phyloP scores from a whole-genome alignment of 2,329 filamentous ascomycete genomes.

The Colletotrichum sp. region DNA sequence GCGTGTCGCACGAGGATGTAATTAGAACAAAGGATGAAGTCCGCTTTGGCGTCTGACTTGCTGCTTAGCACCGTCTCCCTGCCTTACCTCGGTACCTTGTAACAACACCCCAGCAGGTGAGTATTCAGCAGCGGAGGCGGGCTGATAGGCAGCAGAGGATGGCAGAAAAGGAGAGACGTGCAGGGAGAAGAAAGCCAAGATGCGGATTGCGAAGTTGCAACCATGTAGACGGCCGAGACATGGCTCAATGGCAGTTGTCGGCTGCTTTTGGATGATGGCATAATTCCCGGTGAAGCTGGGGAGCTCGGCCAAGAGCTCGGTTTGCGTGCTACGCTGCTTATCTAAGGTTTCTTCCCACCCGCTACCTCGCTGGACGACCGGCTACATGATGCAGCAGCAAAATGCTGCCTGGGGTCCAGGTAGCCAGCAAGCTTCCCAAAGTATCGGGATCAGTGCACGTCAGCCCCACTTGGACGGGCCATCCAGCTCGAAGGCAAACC shows the following conservation, averaged over 20 bases:
- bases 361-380: not conserved
- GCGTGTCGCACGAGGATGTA: not conserved
- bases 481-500: not conserved
- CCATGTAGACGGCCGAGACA: not conserved
- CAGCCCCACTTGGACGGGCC: slow-evolving; percentile 4
- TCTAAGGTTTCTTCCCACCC: not conserved
- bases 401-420: not conserved
- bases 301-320: slow-evolving; percentile 1
- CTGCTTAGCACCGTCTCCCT: not conserved
- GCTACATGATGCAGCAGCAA: not conserved
- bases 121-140: not conserved
- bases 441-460: not conserved
- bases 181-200: not conserved
- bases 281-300: not conserved
- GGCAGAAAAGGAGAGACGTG: not conserved
- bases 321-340: slow-evolving; percentile 5
- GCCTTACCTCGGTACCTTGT: slow-evolving; percentile 9
- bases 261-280: not conserved
- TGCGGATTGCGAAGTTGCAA: not conserved
- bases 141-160: not conserved
- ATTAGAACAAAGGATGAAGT: slow-evolving; percentile 11
- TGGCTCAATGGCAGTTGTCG: slow-evolving; percentile 1
- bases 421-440: not conserved
- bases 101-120: not conserved
- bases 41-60: slow-evolving; percentile 4